phyloP scores from a whole-genome alignment of 2,329 filamentous ascomycete species.

The Rhinocladiella mackenziei region DNA sequence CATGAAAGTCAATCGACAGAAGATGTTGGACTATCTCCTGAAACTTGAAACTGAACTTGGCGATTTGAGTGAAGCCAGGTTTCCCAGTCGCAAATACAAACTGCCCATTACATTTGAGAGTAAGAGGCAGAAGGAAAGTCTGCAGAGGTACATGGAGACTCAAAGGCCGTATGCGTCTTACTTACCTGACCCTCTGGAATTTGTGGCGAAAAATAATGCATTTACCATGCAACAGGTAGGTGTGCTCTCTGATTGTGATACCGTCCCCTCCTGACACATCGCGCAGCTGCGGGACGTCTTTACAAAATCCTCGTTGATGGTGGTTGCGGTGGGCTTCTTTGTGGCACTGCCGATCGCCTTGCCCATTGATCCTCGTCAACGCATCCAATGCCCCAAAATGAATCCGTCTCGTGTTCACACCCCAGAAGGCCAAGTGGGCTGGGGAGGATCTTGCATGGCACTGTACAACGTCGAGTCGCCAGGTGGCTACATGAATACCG shows the following conservation, averaged over 20 bases:
- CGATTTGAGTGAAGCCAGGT: conserved; percentile 39
- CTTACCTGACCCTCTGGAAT: conserved; percentile 59
- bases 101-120: conserved; percentile 45
- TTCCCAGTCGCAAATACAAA: conserved; percentile 45
- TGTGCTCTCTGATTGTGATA: background rate
- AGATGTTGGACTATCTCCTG: conserved; percentile 38
- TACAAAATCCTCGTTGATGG: conserved; percentile 49
- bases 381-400: conserved; percentile 54
- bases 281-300: conserved; percentile 52
- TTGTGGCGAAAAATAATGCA: conserved; percentile 54
- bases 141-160: conserved; percentile 59
- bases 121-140: conserved; percentile 43
- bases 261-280: background rate
- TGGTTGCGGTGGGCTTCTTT: conserved; percentile 55
- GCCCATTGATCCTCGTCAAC: conserved; percentile 52
- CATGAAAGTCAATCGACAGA: conserved; percentile 37
- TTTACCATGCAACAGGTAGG: conserved; percentile 42
- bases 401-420: conserved; percentile 56
- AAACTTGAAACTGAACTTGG: conserved; percentile 39
- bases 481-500: conserved; percentile 55
- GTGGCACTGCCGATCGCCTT: conserved; percentile 51
- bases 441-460: conserved; percentile 54
- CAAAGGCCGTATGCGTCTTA: conserved; percentile 60
- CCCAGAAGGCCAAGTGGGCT: conserved; percentile 53
- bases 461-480: conserved; percentile 56